phyloP scores from a whole-genome alignment of 495 filamentous ascomycete species.

The Echria macrotheca region DNA sequence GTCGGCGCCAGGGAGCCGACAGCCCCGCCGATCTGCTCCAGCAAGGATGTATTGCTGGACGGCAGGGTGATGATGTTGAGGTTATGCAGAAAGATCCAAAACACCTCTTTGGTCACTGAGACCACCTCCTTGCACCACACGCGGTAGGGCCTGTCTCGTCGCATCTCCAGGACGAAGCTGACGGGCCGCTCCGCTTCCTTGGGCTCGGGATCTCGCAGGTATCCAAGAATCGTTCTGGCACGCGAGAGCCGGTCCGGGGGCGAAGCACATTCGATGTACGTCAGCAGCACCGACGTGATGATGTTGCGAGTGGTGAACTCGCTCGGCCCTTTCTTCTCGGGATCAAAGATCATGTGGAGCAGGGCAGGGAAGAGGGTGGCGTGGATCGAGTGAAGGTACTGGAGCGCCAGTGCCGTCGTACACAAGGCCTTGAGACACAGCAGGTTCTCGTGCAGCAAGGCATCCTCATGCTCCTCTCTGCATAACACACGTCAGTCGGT shows the following conservation, averaged over 20 bases:
- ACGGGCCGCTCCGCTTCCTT: conserved; percentile 69
- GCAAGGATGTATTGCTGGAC: conserved; percentile 14
- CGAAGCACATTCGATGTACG: conserved; percentile 62
- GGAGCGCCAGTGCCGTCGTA: conserved; percentile 78
- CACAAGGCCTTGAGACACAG: conserved; percentile 93
- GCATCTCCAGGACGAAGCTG: conserved; percentile 83
- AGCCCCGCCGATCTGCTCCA: not conserved
- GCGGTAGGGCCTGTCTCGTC: conserved; percentile 78
- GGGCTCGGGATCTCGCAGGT: conserved; percentile 75
- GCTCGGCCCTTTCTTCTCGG: conserved; percentile 93
- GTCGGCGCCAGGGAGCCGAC: not conserved
- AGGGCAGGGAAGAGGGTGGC: conserved; percentile 78
- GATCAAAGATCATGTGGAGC: conserved; percentile 85
- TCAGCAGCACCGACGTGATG: conserved; percentile 79
- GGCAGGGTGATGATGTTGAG: conserved; percentile 74
- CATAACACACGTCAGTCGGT: too few relatives aligned
- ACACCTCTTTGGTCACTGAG: conserved; percentile 94
- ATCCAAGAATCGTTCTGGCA: conserved; percentile 64
- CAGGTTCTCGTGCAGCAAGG: conserved; percentile 82
- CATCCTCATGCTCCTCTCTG: conserved; percentile 95
- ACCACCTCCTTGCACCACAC: conserved; percentile 90
- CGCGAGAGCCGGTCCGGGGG: conserved; percentile 51
- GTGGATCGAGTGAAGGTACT: conserved; percentile 75
- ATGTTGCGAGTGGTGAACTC: conserved; percentile 90
- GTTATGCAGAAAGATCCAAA: conserved; percentile 98